Base-by-base conservation (phyloP, 768 basidiomycete species). In the Leucosporidium yakuticum region DNA sequence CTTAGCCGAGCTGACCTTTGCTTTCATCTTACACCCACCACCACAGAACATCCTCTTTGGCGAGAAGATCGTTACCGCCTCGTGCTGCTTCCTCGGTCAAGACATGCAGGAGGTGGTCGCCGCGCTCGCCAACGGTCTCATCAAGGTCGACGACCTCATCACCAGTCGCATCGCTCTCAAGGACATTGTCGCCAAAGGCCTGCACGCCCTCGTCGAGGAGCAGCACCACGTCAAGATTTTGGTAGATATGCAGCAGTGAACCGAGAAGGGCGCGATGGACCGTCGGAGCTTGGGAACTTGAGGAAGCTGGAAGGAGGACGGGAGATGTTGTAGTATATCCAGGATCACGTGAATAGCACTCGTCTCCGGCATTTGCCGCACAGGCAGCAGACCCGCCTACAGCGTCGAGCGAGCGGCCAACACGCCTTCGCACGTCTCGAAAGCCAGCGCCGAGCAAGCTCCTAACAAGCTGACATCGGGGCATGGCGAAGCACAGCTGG, bases 171-270 rank as follows among this genome's bases (percentile, higher is more conserved):
- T 83, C 29, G 60, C 68, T 1, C 64, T 84, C 5, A 77, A 82
- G 20, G 81, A 83, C 63, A 74, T 83, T 20, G 79, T 83, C 9
- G 78, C 81, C 58, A 75, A 81, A 50, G 83, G 83, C 2, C 78
- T 84, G 58, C 73, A 80, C 60, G 74, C 78, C 20, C 77, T 84
- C 15, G 61, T 82, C 32, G 74, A 78, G 39, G 79, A 82, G 58
- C 81, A 82, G 70, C 79, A 80, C 47, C 81, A 83, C 34, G 65
- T 82, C 39, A 82, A 81, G 65, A 80, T 82, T 36, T 76, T 82
- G 29, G 79, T 82, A 19, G 66, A 71, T 23, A 19, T 67, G 0
- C 58, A 55, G 21, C 39, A 9, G 39, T 44, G 39, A 44, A 15
- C 17, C 39, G 39, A 44, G 34, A 36, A 36, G 39, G 11, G 11